Conservation (phyloP, 2,329 filamentous ascomycete genomes). For the Penicillium concentricum region DNA sequence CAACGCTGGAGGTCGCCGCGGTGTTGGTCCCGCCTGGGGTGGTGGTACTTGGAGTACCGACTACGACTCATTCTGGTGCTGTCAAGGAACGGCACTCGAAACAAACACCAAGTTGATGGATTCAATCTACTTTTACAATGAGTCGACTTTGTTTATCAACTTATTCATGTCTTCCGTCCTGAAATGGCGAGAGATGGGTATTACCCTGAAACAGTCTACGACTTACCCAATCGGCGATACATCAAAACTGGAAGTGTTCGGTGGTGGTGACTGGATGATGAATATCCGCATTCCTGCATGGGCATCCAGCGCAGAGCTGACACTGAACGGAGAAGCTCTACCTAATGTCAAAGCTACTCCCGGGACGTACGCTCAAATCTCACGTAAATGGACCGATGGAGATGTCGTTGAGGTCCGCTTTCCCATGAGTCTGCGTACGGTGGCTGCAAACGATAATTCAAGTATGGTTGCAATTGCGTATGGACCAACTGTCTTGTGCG, state of each 20-base stretch:
- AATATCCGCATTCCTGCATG: not conserved
- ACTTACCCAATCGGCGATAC: not conserved
- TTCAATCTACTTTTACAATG: conserved; percentile 52
- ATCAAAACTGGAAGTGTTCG: not conserved
- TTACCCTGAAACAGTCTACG: not conserved
- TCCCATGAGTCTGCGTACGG: not conserved
- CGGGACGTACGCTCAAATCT: not conserved
- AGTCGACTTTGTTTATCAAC: conserved; percentile 21
- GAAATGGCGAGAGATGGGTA: not conserved
- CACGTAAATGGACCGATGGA: not conserved
- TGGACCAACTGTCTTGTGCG: not conserved
- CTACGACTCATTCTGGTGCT: conserved; percentile 56
- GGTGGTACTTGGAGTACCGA: conserved; percentile 57
- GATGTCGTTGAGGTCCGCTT: not conserved
- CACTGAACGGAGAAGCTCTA: not conserved
- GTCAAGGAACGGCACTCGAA: conserved; percentile 53
- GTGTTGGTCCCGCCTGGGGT: conserved; percentile 54
- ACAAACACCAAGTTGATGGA: conserved; percentile 57
- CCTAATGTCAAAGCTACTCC: not conserved
- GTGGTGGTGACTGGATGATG: not conserved
- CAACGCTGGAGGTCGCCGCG: conserved; percentile 48
- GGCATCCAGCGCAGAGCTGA: not conserved
- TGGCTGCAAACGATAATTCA: not conserved
- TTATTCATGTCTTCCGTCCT: not conserved
- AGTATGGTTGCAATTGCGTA: not conserved